Base-by-base conservation (phyloP, 2,329 filamentous ascomycete genomes). In the Aspergillus felis region DNA sequence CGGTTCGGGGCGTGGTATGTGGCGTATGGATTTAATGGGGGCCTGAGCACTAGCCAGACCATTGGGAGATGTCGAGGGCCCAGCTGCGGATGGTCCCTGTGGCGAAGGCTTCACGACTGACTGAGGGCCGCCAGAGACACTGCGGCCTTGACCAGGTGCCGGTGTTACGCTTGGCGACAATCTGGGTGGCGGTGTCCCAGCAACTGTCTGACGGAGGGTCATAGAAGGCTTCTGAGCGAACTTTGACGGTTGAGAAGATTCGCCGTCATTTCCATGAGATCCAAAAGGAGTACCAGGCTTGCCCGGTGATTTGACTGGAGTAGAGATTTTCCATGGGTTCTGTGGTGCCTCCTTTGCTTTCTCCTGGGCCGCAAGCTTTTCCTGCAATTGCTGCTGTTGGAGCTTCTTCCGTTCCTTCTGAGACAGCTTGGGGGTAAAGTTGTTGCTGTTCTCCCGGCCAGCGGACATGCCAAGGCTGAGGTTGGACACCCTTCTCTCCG, bases 351-450 rank as follows among this genome's bases (percentile, higher is more conserved):
- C 73, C 54, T 72, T 78, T 63, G 66, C 58, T 55, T 70, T 69
- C 55, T 71, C 63, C 52, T 71, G 64, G 53, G 71, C 70, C 51
- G 62, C 68, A 57, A 71, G 60, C 57, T 68, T 68, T 42, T 76
- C 81, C 76, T 77, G 74, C 56, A 76, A 66, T 66, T 90, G 85
- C 60, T 85, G 82, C 66, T 91, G 88, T 66, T 91, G 85, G 62
- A 92, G 85, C 69, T 85, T 90, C 76, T 96, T 97, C 24, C 92
- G 87, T 72, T 97, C 92, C 69, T 94, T 96, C 66, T 97, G 94
- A 0, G 92, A 96, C 64, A 96, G 75, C 70, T 90, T 96, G 0
- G 78, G 74, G 41, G 77, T 71, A 27, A 77, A 68, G 66, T 68
- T 66, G 66, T 73, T 54, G 63, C 73, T 65, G 61, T 64, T 74